These are phyloP conservation scores for Colletotrichum neosansevieriae DNA, from an alignment of 2,329 filamentous ascomycete species.

Conservation along the genomic window DNA sequence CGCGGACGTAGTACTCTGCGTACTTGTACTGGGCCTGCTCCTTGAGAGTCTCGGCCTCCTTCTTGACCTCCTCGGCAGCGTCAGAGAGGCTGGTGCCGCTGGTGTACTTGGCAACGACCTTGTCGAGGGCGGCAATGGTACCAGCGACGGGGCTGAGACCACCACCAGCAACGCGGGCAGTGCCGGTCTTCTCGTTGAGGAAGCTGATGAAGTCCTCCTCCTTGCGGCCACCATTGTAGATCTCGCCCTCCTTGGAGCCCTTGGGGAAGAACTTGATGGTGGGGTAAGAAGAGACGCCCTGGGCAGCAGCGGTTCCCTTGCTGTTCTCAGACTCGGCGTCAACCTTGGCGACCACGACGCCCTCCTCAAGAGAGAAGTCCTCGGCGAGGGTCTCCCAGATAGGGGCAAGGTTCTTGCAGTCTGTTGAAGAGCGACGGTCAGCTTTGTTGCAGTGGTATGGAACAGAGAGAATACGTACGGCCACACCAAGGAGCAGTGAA, in stretches of 20 bases:
- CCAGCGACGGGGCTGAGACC: constrained; percentile 83
- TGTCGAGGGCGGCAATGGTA: constrained; percentile 83
- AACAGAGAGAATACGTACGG: constrained; percentile 72
- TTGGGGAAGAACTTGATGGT: constrained; percentile 98
- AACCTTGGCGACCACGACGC: constrained; percentile 92
- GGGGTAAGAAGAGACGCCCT: constrained; percentile 88
- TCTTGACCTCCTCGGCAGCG: constrained; percentile 78
- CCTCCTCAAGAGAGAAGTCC: constrained; percentile 82
- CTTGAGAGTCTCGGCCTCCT: constrained; percentile 74
- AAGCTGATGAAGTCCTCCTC: constrained; percentile 83
- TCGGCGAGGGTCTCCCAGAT: constrained; percentile 88
- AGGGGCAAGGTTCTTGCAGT: constrained; percentile 96
- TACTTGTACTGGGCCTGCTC: constrained; percentile 77
- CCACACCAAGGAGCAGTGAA: constrained; percentile 99
- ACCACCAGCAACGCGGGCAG: constrained; percentile 85
- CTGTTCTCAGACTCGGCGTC: constrained; percentile 90
- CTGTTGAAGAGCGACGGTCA: constrained; percentile 58
- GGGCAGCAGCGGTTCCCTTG: constrained; percentile 80
- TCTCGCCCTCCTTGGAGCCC: constrained; percentile 77
- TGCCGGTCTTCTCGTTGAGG: constrained; percentile 90
- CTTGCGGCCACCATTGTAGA: constrained; percentile 80
- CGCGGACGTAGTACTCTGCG: constrained; percentile 93
- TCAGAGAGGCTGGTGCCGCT: constrained; percentile 72
- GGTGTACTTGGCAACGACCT: constrained; percentile 79
- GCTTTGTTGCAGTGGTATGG: constrained; percentile 11